Conservation (phyloP, 1,284 basidiomycete genomes). For the Boletellus sp. region DNA sequence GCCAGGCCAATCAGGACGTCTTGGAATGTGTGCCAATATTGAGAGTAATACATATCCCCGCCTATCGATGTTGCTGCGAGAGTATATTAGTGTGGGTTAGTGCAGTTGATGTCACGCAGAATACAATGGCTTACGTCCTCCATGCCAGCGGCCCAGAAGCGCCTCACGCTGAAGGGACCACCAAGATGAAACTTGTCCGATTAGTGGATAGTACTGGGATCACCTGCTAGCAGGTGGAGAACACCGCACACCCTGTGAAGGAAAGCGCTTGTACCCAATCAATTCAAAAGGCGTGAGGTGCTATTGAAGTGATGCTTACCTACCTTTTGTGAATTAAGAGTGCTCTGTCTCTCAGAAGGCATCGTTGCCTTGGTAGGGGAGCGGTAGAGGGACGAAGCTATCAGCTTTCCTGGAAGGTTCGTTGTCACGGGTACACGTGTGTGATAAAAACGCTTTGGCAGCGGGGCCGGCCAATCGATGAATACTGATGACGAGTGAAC, state of each 20-base stretch:
- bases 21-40: conserved; percentile 77
- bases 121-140: conserved; percentile 56
- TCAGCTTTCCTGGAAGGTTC: conserved; percentile 25
- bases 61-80: conserved; percentile 74
- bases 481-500: conserved; percentile 50
- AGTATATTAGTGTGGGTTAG: not conserved
- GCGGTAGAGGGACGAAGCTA: conserved; percentile 7
- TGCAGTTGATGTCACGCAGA: not conserved
- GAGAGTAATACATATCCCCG: conserved; percentile 87
- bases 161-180: conserved; percentile 86
- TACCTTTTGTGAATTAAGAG: too few species aligned
- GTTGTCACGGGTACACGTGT: conserved; percentile 76
- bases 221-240: conserved; percentile 50
- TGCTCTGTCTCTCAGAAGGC: conserved; percentile 75
- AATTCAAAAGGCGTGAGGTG: not conserved
- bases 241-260: conserved; percentile 62
- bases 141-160: conserved; percentile 82
- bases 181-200: conserved; percentile 92
- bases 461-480: conserved; percentile 78
- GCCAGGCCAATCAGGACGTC: conserved; percentile 82
- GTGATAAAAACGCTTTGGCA: conserved; percentile 81
- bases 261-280: conserved; percentile 53
- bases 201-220: conserved; percentile 46
- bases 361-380: conserved; percentile 43
- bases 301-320: conserved; percentile 38